Percentiles rank a stretch among this genome's conserved stretches.
These are phyloP conservation scores for Pleurotus tuber-regium DNA, from an alignment of 768 basidiomycete species.

Conservation along the genomic window DNA sequence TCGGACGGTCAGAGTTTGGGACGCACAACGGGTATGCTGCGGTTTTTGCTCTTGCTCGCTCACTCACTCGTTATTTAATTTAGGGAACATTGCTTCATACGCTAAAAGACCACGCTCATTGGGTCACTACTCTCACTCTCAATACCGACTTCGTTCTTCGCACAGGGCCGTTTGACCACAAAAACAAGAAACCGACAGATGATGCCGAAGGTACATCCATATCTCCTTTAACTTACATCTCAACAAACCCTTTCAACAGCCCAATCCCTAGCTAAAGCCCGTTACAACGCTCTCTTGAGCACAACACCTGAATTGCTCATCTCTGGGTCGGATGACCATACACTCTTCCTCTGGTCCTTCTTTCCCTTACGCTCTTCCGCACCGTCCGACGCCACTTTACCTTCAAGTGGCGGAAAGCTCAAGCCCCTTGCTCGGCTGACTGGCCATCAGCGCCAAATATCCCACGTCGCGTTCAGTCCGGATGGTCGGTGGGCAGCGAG, in stretches of 20 bases:
- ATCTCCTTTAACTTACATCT: neutral
- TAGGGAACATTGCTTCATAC: slow-evolving; percentile 83
- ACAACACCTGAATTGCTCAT: slow-evolving; percentile 80
- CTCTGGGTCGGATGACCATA: slow-evolving; percentile 97
- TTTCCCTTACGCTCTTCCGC: slow-evolving; percentile 43
- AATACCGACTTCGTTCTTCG: slow-evolving; percentile 95
- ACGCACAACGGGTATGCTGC: slow-evolving; percentile 62
- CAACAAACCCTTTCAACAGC: no score
- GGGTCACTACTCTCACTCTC: slow-evolving; percentile 95
- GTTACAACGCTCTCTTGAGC: slow-evolving; percentile 71
- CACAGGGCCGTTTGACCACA: slow-evolving; percentile 94
- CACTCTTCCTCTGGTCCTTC: slow-evolving; percentile 92
- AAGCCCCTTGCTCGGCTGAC: slow-evolving; percentile 70
- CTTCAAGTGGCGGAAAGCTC: slow-evolving; percentile 17
- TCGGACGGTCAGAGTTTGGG: slow-evolving; percentile 93
- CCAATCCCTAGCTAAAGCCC: slow-evolving; percentile 67
- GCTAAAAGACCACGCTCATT: slow-evolving; percentile 95
- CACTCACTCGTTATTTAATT: slow-evolving; percentile 1
- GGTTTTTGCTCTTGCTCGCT: slow-evolving; percentile 6
- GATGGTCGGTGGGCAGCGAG: slow-evolving; percentile 92
- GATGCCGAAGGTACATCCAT: slow-evolving; percentile 72
- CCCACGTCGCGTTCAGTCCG: slow-evolving; percentile 92
- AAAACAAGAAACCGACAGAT: slow-evolving; percentile 69
- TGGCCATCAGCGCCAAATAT: slow-evolving; percentile 93
- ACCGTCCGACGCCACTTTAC: slow-evolving; percentile 24